phyloP scores from a whole-genome alignment of 176 grass and related monocot genomes.

The Bromus sterilis region DNA sequence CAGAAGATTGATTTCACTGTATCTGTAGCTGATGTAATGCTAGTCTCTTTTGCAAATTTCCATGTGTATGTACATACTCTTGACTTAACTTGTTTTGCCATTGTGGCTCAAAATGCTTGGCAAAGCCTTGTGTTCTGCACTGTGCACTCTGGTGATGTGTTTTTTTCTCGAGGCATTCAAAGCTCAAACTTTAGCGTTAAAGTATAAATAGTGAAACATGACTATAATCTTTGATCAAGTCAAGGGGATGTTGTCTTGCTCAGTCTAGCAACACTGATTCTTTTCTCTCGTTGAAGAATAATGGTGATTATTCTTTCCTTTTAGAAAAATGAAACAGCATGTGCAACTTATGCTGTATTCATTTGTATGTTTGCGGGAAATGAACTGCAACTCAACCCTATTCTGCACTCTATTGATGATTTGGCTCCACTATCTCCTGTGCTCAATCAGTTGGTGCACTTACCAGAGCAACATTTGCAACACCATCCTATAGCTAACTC shows the following conservation, averaged over 20 bases:
- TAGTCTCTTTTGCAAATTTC: neutral
- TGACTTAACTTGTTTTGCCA: neutral
- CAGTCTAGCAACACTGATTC: neutral
- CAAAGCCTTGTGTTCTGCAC: neutral
- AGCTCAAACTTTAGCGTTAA: neutral
- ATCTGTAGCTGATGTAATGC: neutral
- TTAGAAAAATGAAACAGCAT: neutral
- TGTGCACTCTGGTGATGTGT: neutral
- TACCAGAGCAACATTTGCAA: neutral
- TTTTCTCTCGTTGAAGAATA: neutral
- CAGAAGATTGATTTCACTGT: constrained; percentile 5
- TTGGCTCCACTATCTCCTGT: neutral
- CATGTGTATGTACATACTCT: constrained; percentile 8
- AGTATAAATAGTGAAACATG: neutral
- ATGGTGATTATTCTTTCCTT: neutral
- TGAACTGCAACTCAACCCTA: neutral
- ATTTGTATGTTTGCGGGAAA: neutral
- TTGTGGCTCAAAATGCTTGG: neutral
- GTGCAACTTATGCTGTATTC: neutral
- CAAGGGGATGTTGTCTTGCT: neutral
- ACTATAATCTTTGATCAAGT: neutral
- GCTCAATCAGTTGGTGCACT: neutral
- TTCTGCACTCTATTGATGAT: neutral
- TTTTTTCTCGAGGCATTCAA: neutral
- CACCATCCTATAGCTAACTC: neutral